A percentile compares a stretch with the other conserved stretches of the same genome.
phyloP scores from a whole-genome alignment of 768 basidiomycete species.

The Tulasnella sp. region DNA sequence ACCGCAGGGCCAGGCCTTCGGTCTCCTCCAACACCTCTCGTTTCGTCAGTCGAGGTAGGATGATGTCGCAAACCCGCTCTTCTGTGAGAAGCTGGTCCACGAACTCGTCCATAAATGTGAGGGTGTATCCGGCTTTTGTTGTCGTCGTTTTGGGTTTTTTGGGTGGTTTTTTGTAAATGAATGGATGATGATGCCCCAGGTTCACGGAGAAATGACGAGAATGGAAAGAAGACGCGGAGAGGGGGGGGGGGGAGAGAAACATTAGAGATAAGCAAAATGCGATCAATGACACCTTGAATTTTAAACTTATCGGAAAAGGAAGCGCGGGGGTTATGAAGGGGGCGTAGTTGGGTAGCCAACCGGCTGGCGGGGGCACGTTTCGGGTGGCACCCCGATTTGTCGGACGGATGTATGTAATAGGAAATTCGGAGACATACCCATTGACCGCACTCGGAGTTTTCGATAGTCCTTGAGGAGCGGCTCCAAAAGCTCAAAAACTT shows the following conservation, averaged over 20 bases:
- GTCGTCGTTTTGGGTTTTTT: background rate
- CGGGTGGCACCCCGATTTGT: background rate
- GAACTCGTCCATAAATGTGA: slow-evolving; percentile 90
- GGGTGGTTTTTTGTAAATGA: background rate
- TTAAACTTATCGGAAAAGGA: background rate
- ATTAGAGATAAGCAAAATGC: background rate
- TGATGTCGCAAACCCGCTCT: slow-evolving; percentile 93
- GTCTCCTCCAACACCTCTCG: slow-evolving; percentile 84
- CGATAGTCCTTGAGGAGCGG: slow-evolving; percentile 89
- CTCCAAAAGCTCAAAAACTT: slow-evolving; percentile 88
- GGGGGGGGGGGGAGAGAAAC: background rate
- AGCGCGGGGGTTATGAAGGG: background rate
- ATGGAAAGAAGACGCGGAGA: background rate
- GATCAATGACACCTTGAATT: background rate
- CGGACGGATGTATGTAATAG: background rate
- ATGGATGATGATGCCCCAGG: background rate
- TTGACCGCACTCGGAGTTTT: slow-evolving; percentile 71
- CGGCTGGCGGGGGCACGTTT: background rate
- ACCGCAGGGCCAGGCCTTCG: slow-evolving; percentile 74
- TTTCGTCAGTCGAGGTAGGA: slow-evolving; percentile 80
- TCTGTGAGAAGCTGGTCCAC: slow-evolving; percentile 71
- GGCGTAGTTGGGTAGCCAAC: background rate
- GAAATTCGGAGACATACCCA: slow-evolving; percentile 42
- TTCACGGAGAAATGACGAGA: slow-evolving; percentile 2
- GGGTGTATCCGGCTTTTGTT: slow-evolving; percentile 66